Base-by-base conservation (phyloP, 2,329 filamentous ascomycete species). In the Aschersonia sp. region DNA sequence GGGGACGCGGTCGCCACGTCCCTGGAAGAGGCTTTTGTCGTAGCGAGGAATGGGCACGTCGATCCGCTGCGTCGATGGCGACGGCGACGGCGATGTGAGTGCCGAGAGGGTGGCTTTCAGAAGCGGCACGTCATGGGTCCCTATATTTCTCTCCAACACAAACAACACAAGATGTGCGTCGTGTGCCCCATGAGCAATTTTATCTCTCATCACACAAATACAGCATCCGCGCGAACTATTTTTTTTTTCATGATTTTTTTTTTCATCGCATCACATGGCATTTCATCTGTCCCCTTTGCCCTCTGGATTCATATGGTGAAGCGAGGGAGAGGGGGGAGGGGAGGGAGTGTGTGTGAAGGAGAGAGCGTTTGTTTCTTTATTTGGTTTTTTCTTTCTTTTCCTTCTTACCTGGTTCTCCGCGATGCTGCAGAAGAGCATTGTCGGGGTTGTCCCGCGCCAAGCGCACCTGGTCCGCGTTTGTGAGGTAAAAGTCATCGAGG, bases 401-500 rank as follows among this genome's bases (percentile, higher is more conserved):
- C 2, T 39, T 8, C 12, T 39, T 39, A 58, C 83, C 84, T 5
- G 88, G 88, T 59, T 94, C 83, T 14, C 88, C 89, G 43, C 88
- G 78, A 55, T 87, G 83, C 57, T 87, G 84, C 44, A 94, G 71
- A 4, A 95, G 74, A 22, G 77, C 76, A 58, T 95, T 95, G 39
- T 74, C 64, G 0, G 83, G 76, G 58, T 92, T 71, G 6, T 73
- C 64, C 43, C 72, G 63, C 30, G 84, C 80, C 29, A 94, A 76
- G 2, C 71, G 69, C 31, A 73, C 61, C 62, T 92, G 85, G 53
- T 82, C 74, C 29, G 70, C 67, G 60, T 86, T 86, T 11, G 78
- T 73, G 47, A 94, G 79, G 66, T 95, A 95, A 55, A 95, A 81
- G 66, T 95, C 88, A 62, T 95, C 89, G 53, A 95, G 83, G 62